Evolutionary conservation across 1,284 basidiomycete species (phyloP), one percentile per base, ranked within the genome.

Genomic region (Anthracocystis panici-leucophaei): DNA sequence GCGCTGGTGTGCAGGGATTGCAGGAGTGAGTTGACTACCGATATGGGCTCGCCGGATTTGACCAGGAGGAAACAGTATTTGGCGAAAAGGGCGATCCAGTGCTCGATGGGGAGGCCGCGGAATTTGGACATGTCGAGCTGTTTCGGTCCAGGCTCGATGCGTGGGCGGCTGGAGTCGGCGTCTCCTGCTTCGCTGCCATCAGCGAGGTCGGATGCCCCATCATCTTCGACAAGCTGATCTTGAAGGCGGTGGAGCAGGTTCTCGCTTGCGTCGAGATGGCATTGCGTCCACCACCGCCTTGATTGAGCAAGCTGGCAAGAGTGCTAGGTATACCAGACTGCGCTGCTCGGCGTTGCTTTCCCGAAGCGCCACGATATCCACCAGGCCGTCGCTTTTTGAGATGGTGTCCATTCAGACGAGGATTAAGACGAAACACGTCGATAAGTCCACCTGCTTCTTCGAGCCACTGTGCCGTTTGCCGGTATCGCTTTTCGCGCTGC

Each of bases 1-100:
- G 77, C 77, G 11, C 79, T 76, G 1, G 88, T 90, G 66, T 92
- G 90, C 23, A 95, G 84, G 75, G 91, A 91, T n/a, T 92, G 89
- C 8, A 75, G 88, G 87, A 86, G 91, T 89, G 93, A 91, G 9
- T 92, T 89, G 64, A 75, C 57, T 10, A 76, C 66, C 10, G 92
- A 89, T 5, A 88, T 87, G 12, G 87, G 84, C 74, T 89, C 89
- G 20, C 89, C 88, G 46, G 89, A 87, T 29, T 87, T 86, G 73
- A 93, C 92, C 40, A 95, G 87, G 8, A 92, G 87, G 83, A 96
- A 94, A 59, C 91, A 90, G 83, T 97, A 97, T 93, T 97, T 75
- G 11, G 67, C 54, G 77, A 95, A 91, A 21, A 97, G 83, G 4
- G 88, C 87, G 53, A 96, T 85, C 96, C 96, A 98, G 56, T 93